These are phyloP conservation scores for Penstemon barbatus DNA, from an alignment of 257 asterid species.

Conservation along the genomic window DNA sequence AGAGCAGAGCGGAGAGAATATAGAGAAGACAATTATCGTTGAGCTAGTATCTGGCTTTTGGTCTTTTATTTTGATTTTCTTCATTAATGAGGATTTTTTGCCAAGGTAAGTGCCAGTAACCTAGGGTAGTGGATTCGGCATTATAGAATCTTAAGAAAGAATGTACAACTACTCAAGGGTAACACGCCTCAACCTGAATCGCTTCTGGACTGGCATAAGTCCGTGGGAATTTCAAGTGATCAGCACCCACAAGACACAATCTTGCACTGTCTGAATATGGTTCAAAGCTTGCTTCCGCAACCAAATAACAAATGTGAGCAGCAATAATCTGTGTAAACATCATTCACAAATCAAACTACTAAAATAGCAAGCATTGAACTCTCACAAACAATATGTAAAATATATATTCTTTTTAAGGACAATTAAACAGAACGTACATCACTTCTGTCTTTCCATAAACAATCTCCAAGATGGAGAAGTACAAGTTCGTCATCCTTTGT, in stretches of 20 bases:
- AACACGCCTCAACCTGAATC: slow-evolving; percentile 71
- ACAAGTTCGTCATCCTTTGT: slow-evolving; percentile 96
- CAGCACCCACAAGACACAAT: slow-evolving; percentile 94
- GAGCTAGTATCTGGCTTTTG: slow-evolving; percentile 1
- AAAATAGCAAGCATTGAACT: slow-evolving; percentile 21
- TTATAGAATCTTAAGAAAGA: slow-evolving; percentile 24
- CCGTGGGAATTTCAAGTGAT: slow-evolving; percentile 89
- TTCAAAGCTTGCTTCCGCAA: slow-evolving; percentile 90
- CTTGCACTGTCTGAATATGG: slow-evolving; percentile 86
- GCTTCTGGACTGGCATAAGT: slow-evolving; percentile 96
- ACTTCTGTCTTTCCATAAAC: slow-evolving; percentile 92
- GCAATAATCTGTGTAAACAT: slow-evolving; percentile 65
- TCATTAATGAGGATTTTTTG: slow-evolving; percentile 1
- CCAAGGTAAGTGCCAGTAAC: slow-evolving; percentile 16
- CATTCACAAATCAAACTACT: slow-evolving; percentile 19
- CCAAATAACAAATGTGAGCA: slow-evolving; percentile 94
- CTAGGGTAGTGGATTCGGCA: slow-evolving; percentile 13
- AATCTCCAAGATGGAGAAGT: slow-evolving; percentile 95
- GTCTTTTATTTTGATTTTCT: slow-evolving; percentile 2
- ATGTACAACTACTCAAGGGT: slow-evolving; percentile 17
- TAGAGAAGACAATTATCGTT: neutral
- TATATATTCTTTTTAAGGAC: neutral
- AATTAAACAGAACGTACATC: slow-evolving; percentile 59
- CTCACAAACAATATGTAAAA: slow-evolving; percentile 21
- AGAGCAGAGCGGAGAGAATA: neutral